Conservation (phyloP, 176 grass and related monocot genomes). For the Musa itinerans region DNA sequence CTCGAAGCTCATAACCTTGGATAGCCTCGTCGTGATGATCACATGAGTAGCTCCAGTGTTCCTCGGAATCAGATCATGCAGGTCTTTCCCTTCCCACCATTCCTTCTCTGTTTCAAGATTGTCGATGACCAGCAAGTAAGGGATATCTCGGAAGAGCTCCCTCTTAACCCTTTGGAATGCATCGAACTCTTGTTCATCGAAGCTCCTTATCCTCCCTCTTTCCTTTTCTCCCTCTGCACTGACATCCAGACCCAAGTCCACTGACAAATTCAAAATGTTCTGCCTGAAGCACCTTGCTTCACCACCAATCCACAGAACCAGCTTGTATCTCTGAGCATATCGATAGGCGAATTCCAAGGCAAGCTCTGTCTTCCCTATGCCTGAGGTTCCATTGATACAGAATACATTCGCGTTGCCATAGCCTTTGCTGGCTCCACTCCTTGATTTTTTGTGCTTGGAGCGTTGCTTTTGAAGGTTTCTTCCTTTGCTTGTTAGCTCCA, state of each 20-base stretch:
- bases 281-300: constrained; percentile 84
- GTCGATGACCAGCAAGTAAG: constrained; percentile 89
- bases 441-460: constrained; percentile 59
- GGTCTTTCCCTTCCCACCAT: constrained; percentile 99
- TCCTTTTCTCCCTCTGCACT: constrained; percentile 92
- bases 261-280: constrained; percentile 79
- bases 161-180: constrained; percentile 81
- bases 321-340: constrained; percentile 88
- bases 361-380: constrained; percentile 87
- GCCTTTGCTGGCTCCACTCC: constrained; percentile 49
- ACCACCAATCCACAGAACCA: constrained; percentile 90
- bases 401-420: constrained; percentile 40
- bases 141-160: constrained; percentile 87
- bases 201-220: constrained; percentile 78
- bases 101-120: constrained; percentile 91
- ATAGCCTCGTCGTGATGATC: constrained; percentile 60
- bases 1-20: constrained; percentile 75
- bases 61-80: constrained; percentile 91
- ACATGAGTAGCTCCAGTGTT: constrained; percentile 83
- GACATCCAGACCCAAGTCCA: constrained; percentile 68
- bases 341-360: constrained; percentile 84
- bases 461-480: constrained; percentile 73
- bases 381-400: constrained; percentile 67
- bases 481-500: constrained; percentile 67
- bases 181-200: constrained; percentile 92